Base-by-base conservation (phyloP, 495 filamentous ascomycete genomes). In the Penicillium maclennaniae region DNA sequence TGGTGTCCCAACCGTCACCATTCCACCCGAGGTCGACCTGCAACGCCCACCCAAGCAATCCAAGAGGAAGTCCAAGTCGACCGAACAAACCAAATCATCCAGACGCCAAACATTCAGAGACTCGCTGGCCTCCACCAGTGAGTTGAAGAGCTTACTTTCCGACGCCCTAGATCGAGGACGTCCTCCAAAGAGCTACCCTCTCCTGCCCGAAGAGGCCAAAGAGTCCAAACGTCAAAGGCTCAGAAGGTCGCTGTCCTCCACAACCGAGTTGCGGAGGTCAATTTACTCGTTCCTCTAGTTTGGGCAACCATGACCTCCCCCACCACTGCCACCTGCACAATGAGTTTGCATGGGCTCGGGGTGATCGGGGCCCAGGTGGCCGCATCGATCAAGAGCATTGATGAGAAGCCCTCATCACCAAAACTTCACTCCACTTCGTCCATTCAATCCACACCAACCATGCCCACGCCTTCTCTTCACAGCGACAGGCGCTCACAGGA, bases 301-400 rank as follows among this genome's bases (percentile, higher is more conserved):
- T 20, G 28, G 38, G n/a, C 38, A 16, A 41, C 4, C 48, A n/a
- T 7, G 31, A 7, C 39, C 31, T 7, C 20, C 20, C 39, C 31
- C 6, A n/a, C 20, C 26, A 37, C 31, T 7, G 19, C 2, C 38
- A 20, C 19, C 27, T 26, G 28, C 55, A 40, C 46, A 8, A 67
- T 67, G 63, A 65, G 61, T 55, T 50, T 67, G 40, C 63, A 67
- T 51, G 63, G 63, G 20, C 61, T 67, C 21, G 63, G 63, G n/a
- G 63, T 67, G 40, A 67, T 67, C 53, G 63, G 63, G 55, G 63
- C 63, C 43, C 63, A 67, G 51, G 63, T 67, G 53, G 61, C 63
- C 46, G 58, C 58, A 16, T 62, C 63, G 1, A 53, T 64, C 55
- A 67, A 67, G 43, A 57, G 49, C 40, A 58, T 49, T 43, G 63